phyloP scores from a whole-genome alignment of 2,329 filamentous ascomycete species.

The Colletotrichum sp. region DNA sequence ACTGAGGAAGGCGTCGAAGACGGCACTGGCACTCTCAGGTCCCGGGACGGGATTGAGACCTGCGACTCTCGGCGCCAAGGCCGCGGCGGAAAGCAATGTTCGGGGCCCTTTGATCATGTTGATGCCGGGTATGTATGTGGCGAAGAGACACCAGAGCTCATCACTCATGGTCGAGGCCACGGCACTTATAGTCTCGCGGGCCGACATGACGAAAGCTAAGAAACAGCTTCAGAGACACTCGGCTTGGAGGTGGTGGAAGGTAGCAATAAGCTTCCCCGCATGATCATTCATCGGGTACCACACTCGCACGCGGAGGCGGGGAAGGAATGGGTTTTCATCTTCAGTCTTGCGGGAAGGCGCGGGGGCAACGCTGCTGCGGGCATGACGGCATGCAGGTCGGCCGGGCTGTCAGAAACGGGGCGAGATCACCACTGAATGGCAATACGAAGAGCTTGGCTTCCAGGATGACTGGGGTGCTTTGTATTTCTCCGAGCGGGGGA shows the following conservation, averaged over 20 bases:
- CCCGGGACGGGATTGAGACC: not conserved
- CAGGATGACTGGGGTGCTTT: not conserved
- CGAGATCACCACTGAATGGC: slow-evolving; percentile 2
- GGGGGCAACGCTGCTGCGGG: not conserved
- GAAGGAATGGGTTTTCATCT: not conserved
- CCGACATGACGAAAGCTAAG: not conserved
- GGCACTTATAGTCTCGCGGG: not conserved
- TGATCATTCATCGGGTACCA: not conserved
- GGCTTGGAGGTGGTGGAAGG: not conserved
- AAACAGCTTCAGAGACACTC: not conserved
- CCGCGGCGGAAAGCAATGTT: not conserved
- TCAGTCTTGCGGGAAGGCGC: not conserved
- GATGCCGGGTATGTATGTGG: not conserved
- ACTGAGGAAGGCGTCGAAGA: slow-evolving; percentile 50
- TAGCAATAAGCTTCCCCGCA: slow-evolving; percentile 9
- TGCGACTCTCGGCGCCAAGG: not conserved
- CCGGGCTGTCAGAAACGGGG: not conserved
- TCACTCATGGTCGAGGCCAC: not conserved
- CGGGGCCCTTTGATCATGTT: not conserved
- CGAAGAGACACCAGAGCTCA: slow-evolving; percentile 4
- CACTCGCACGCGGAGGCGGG: not conserved
- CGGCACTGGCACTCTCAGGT: not conserved
- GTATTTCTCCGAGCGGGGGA: not conserved
- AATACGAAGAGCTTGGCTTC: not conserved
- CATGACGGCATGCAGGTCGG: slow-evolving; percentile 17